Percentiles rank a stretch among this genome's conserved stretches.
These are phyloP conservation scores for Rubia tinctorum DNA, from an alignment of 305 asterid species.

Conservation along the genomic window DNA sequence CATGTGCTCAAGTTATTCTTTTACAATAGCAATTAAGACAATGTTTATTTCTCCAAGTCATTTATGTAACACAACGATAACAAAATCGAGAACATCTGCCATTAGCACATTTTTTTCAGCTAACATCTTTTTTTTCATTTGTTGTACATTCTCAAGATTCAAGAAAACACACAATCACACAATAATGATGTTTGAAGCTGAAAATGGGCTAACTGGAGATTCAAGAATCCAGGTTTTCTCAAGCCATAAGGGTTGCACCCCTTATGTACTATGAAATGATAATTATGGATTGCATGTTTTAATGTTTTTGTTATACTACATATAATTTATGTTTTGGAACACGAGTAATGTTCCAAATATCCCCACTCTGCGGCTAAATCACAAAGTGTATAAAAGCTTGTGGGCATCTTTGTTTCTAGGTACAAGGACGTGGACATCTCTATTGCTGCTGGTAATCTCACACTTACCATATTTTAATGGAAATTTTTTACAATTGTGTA, in stretches of 20 bases:
- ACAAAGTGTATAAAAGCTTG: constrained; percentile 65
- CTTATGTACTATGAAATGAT: not conserved
- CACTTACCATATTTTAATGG: too few species aligned
- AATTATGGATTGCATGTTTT: too few species aligned
- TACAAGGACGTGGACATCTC: constrained; percentile 73
- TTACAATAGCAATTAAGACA: constrained; percentile 44
- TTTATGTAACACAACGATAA: constrained; percentile 21
- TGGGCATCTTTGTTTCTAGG: constrained; percentile 78
- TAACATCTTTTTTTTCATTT: too few species aligned
- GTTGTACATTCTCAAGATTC: too few species aligned
- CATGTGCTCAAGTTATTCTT: not conserved
- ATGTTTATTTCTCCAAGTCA: constrained; percentile 17
- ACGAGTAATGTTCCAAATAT: constrained; percentile 92
- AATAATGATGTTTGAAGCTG: too few species aligned
- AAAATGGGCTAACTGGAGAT: constrained; percentile 78
- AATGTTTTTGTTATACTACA: too few species aligned
- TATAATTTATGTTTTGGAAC: not conserved
- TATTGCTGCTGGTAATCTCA: constrained; percentile 67
- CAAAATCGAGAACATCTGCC: too few species aligned
- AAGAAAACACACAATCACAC: too few species aligned
- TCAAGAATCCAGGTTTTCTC: constrained; percentile 77
- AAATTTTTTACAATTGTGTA: too few species aligned
- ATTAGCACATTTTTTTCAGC: too few species aligned
- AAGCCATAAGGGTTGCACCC: constrained; percentile 73
- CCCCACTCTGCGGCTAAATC: constrained; percentile 69